Evolutionary conservation across 2,329 filamentous ascomycete species (phyloP), one percentile per base, ranked within the genome.

Genomic region (Neodidymelliopsis sp.): DNA sequence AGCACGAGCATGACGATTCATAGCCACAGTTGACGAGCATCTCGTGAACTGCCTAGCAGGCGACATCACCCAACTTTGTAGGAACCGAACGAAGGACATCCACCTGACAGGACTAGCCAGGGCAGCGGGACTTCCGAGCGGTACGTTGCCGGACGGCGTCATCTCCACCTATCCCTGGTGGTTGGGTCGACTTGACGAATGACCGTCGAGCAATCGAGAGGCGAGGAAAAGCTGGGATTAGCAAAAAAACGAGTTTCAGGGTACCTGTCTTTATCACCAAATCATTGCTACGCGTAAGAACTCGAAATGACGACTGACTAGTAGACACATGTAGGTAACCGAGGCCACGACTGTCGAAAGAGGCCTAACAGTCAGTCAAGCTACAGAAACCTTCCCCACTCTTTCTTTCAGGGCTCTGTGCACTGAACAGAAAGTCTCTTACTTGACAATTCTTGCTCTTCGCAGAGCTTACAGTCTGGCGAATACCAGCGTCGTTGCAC

Each of bases 131-230:
- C 20, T 18, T 23, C 22, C n/a, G 19, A 40, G 15, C 25, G 40
- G 28, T 10, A 29, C 20, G n/a, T 19, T 40, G 33, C 30, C 47
- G 11, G 29, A n/a, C 47, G 47, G 47, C 36, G 39, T 16, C 23
- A 40, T 24, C 29, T 44, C 47, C 47, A 50, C 19, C 30, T 28
- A 29, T 39, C 18, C 34, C 35, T 49, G 28, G 19, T 50, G 46
- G 38, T 11, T 49, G 28, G 28, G n/a, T n/a, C n/a, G n/a, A n/a
- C n/a, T n/a, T n/a, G 12, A 36, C 9, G 12, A 23, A 42, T 18
- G 12, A 23, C n/a, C 28, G 15, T 28, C 35, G 6, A 20, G n/a
- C 34, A 27, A 22, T 34, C 33, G 33, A 35, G 28, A 38, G 13
- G 34, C n/a, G 27, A 30, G 35, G 12, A 31, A 30, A 15, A 19